Base-by-base conservation (phyloP, 352 stramenopile genomes). In the Aphanomyces invadans region DNA sequence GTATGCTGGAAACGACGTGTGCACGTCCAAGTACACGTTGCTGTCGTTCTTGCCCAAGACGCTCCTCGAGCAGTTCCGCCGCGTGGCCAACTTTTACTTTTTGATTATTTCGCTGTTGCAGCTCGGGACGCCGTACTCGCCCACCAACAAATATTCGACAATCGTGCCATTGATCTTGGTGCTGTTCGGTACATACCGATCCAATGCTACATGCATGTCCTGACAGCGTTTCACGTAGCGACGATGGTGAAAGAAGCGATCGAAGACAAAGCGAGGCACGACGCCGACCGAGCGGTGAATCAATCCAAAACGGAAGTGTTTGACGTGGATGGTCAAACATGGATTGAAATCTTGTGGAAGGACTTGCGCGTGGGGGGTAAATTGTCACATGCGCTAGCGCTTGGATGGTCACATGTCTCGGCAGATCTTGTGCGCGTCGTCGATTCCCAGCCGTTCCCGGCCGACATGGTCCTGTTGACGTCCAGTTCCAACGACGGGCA, bases 11-110 rank as follows among this genome's bases (percentile, higher is more conserved):
- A 92, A 92, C 62, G 64, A 62, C 2, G 84, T 97, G 32, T 70
- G 76, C 23, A 97, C 92, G 32, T 92, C 86, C 76, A 98, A 97
- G 78, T 99, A 98, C 76, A 96, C 93, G 17, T 11, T 95, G 3
- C 52, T 97, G 29, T 98, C 89, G 38, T 99, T 99, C 70, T 69
- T 99, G 38, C 95, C 96, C 46, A 88, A 97, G 80, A 95, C 91
- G 38, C 84, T 98, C 52, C 87, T 95, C 32, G 91, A 98, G 70
- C 95, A 98, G 77, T 98, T 98, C 76, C 87, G 94, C 33, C 83
- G 92, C 32, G 86, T 98, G 68, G 95, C 91, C 11, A 99, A 99
- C 70, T 88, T 98, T 65, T 98, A 98, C 76, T 99, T 99, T 63
- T 75, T 98, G 21, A 77, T 97, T 69, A 96, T 99, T 49, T 97